A percentile compares a stretch with the other conserved stretches of the same genome.
Evolutionary conservation across 2,329 filamentous ascomycete genomes (phyloP).

Genomic region (Hysterium pulicare): DNA sequence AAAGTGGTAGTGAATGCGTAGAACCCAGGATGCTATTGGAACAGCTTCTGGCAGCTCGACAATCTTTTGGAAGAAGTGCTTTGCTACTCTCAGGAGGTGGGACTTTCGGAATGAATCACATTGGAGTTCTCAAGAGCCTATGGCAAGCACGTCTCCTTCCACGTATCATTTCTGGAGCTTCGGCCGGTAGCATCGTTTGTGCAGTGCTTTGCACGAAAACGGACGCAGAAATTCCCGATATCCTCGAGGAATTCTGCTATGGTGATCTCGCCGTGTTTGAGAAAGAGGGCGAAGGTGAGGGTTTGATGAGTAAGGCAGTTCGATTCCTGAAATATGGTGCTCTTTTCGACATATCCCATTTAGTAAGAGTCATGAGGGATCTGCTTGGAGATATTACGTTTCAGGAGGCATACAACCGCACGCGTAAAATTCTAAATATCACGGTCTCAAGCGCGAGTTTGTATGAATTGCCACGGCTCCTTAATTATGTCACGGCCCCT

Average conservation of each 20-base stretch:
- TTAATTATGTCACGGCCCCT: constrained; percentile 91
- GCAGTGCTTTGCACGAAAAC: constrained; percentile 74
- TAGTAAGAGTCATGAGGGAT: constrained; percentile 75
- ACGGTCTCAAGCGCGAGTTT: constrained; percentile 84
- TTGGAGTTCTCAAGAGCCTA: constrained; percentile 79
- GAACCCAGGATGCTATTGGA: constrained; percentile 63
- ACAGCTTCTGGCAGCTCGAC: constrained; percentile 66
- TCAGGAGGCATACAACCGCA: constrained; percentile 93
- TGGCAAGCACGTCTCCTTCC: constrained; percentile 73
- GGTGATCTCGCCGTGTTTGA: constrained; percentile 82
- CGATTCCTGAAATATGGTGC: constrained; percentile 77
- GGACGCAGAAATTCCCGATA: constrained; percentile 70
- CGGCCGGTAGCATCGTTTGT: constrained; percentile 82
- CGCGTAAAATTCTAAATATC: constrained; percentile 86
- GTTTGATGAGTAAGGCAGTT: constrained; percentile 65
- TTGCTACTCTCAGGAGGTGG: constrained; percentile 80
- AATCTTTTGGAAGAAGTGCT: constrained; percentile 81
- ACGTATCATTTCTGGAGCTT: constrained; percentile 82
- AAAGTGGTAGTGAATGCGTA: constrained; percentile 49
- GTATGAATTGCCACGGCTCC: constrained; percentile 78
- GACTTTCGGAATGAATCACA: constrained; percentile 89
- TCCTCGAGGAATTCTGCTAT: constrained; percentile 69
- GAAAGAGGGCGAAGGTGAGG: constrained; percentile 56
- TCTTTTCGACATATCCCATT: constrained; percentile 79
- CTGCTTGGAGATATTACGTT: constrained; percentile 89